Percentiles rank a stretch among this genome's conserved stretches.
Conservation (phyloP, 805 yeast genomes). For the Dipodascopsis tothii region DNA sequence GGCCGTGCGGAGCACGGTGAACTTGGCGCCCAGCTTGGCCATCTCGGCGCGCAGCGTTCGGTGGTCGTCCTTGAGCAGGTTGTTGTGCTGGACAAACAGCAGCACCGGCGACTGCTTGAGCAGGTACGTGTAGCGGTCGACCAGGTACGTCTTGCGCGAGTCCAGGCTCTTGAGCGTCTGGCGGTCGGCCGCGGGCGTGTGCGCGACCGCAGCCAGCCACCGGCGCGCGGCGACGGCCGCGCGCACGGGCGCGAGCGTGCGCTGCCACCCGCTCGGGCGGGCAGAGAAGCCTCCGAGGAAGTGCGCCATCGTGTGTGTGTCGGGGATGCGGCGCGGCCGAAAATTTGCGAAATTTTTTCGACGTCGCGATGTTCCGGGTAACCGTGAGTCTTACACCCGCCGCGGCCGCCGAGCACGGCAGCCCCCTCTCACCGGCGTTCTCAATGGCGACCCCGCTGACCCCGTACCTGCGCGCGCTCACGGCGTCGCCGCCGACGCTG, state of each 20-base stretch:
- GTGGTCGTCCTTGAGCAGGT: conserved; percentile 63
- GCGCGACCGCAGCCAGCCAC: background rate
- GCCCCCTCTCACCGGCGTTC: no score
- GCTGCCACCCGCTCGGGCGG: no score
- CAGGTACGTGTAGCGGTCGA: conserved; percentile 70
- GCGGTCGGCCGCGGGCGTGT: conserved; percentile 25
- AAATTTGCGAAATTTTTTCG: no score
- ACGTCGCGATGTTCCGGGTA: no score
- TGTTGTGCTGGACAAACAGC: conserved; percentile 78
- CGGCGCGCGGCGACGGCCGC: no score
- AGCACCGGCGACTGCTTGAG: conserved; percentile 63
- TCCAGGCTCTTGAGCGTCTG: conserved; percentile 53
- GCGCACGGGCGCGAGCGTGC: no score
- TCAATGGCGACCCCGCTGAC: conserved; percentile 28
- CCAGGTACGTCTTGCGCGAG: conserved; percentile 77
- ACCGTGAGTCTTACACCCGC: no score
- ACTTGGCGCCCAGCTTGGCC: conserved; percentile 55
- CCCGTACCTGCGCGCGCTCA: conserved; percentile 60
- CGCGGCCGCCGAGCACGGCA: no score
- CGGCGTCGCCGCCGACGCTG: conserved; percentile 53
- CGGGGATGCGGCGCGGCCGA: no score
- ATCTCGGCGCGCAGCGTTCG: conserved; percentile 55
- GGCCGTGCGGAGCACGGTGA: conserved; percentile 60
- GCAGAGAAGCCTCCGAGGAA: no score
- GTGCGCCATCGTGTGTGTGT: no score